These are phyloP conservation scores for Ascocoryne sarcoides DNA, from an alignment of 2,329 filamentous ascomycete genomes.

Conservation along the genomic window DNA sequence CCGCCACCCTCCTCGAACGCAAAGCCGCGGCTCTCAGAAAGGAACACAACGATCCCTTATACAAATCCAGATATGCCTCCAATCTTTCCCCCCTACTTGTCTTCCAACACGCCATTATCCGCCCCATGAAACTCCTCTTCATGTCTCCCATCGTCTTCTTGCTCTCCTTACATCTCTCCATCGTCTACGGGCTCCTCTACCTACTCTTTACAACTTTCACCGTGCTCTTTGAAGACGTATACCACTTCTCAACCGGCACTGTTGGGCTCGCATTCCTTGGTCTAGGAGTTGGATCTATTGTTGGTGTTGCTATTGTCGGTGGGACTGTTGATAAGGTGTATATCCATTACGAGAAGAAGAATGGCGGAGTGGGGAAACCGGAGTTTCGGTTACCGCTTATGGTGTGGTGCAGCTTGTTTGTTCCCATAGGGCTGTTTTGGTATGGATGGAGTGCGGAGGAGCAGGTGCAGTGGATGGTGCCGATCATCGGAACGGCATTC, in stretches of 20 bases:
- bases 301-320: constrained; percentile 17
- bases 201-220: constrained; percentile 41
- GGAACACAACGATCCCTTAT: background rate
- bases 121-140: constrained; percentile 34
- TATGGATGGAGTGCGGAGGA: constrained; percentile 37
- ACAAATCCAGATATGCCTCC: constrained; percentile 30
- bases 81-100: constrained; percentile 26
- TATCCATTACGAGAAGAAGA: background rate
- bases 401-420: constrained; percentile 31
- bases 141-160: constrained; percentile 30
- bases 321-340: background rate
- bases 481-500: constrained; percentile 31
- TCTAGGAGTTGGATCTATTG: constrained; percentile 31
- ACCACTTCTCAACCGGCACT: constrained; percentile 31
- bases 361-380: constrained; percentile 14
- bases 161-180: constrained; percentile 38
- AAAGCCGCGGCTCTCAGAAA: constrained; percentile 27
- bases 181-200: constrained; percentile 43
- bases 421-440: constrained; percentile 40
- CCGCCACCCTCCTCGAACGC: constrained; percentile 27
- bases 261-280: constrained; percentile 32
- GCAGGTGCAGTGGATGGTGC: constrained; percentile 34
- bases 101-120: constrained; percentile 34
- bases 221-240: constrained; percentile 36
- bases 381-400: constrained; percentile 35